Evolutionary conservation across 352 stramenopile genomes (phyloP), one percentile per base, ranked within the genome.

Genomic region (Phytopythium vexans): DNA sequence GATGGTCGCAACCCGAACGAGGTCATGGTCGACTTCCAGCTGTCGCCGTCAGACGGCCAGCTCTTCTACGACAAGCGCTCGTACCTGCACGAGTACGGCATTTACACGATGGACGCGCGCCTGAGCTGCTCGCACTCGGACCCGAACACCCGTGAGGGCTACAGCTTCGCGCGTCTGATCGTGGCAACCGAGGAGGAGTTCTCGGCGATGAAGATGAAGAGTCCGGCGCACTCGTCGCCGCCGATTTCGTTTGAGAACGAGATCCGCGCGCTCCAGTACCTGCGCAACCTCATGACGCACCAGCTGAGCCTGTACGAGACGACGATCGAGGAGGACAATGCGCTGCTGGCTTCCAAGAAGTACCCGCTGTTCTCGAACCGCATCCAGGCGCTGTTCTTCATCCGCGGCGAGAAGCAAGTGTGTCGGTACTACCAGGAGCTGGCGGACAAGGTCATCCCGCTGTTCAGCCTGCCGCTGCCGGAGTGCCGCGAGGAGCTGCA

Each of bases 1-100:
- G 97, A 99, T 70, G 96, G 96, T 0, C 96, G 97, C 63, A 99
- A 98, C 87, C 96, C 96, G 21, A 99, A 99, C 83, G 97, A 99
- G 72, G 95, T 99, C 46, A 83, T 92, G 60, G 80, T 94, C 8
- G 80, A 91, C 45, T 70, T 94, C n/a, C 74, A 93, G 59, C 63
- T 95, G n/a, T 52, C 69, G 4, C 57, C 68, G 1, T 52, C 58
- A 0, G 82, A 89, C 49, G 78, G 77, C 8, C 77, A 88, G 58
- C 77, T 92, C 32, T 92, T 86, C 57, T 94, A 89, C 62, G 79
- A 92, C 69, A 92, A 88, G 63, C 77, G 74, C 49, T 82, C 82
- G 36, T 94, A 94, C 61, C 65, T 94, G 31, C 78, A 94, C 37
- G 84, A 94, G 51, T 89, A 79, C 62, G 86, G 82, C 37, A 92